Conservation (phyloP, 1,284 basidiomycete species). For the Quambalaria eucalypti region DNA sequence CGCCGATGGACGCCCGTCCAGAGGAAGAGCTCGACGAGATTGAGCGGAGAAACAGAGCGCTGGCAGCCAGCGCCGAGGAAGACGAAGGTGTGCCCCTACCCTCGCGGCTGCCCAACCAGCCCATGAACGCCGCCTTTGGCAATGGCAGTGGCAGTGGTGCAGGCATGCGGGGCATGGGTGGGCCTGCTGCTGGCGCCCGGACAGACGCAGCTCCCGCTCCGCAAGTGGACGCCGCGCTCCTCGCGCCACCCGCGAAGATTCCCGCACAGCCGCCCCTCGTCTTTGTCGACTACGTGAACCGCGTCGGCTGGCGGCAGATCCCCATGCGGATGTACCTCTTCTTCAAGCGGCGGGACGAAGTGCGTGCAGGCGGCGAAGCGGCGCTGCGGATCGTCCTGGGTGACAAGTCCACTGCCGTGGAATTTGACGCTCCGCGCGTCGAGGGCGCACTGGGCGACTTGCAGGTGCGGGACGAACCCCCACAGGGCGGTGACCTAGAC, state of each 20-base stretch:
- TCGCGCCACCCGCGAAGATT: conserved; percentile 56
- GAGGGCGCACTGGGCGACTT: neutral
- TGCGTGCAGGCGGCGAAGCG: conserved; percentile 68
- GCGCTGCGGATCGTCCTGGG: conserved; percentile 66
- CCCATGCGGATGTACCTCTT: conserved; percentile 83
- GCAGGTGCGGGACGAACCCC: conserved; percentile 9
- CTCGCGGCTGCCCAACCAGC: conserved; percentile 6
- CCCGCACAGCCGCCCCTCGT: conserved; percentile 74
- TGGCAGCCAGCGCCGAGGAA: neutral
- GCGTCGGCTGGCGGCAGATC: conserved; percentile 76
- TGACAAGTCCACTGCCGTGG: conserved; percentile 51
- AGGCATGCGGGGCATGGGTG: neutral
- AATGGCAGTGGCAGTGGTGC: too few species aligned
- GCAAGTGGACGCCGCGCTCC: conserved; percentile 36
- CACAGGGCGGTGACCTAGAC: conserved; percentile 58
- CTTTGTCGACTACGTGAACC: conserved; percentile 75
- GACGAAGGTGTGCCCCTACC: neutral
- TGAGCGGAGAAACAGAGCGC: neutral
- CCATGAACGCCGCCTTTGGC: neutral
- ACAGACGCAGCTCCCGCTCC: too few species aligned
- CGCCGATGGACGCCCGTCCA: neutral
- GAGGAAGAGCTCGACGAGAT: neutral
- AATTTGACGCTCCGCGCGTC: conserved; percentile 51
- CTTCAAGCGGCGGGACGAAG: conserved; percentile 79
- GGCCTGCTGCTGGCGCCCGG: too few species aligned